Evolutionary conservation across 208 protist genomes (phyloP), one percentile per base, ranked within the genome.

Genomic region (Leptomonas seymouri): DNA sequence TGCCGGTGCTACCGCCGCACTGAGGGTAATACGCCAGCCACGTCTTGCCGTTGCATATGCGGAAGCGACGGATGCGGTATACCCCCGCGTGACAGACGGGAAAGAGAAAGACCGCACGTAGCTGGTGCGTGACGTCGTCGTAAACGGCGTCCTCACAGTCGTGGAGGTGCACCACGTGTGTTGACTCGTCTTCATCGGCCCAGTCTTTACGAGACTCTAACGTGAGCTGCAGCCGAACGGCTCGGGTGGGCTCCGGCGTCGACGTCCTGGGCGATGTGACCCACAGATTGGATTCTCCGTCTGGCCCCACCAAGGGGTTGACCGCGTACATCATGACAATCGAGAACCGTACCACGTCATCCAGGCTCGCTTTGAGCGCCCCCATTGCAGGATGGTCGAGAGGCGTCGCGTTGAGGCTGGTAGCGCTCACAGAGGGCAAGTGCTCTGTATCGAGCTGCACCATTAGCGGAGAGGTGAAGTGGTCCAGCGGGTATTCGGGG

Each of bases 191-290:
- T 9, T 60, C 28, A 49, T 89, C 78, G 6, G 14, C 14, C 89
- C 89, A 94, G 49, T 91, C 80, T 31, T 89, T 91, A 27, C 81
- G 85, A n/a, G 89, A 94, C 57, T 83, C 84, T 12, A 94, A 78
- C 36, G 78, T 81, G 20, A 81, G 79, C 23, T 74, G 67, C 6
- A 85, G 58, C 28, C 67, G 21, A 28, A 63, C 67, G 23, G 14
- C 55, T 2, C 42, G 53, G 21, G 39, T 45, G 4, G 58, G 34
- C 60, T 48, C 30, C n/a, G 31, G 4, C 18, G 18, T 28, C 8
- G 36, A 23, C 15, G 63, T 51, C 23, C 28, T 39, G 7, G 51
- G 41, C 25, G 57, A 63, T 1, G 59, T 44, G 2, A 65, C 8
- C 18, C 31, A 27, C 7, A 65, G 46, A 30, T 70, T n/a, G 14